Percentiles rank a stretch among this genome's conserved stretches.
These are phyloP conservation scores for Pelargonium cotyledonis DNA, from an alignment of 441 rosid genomes.

Conservation along the genomic window DNA sequence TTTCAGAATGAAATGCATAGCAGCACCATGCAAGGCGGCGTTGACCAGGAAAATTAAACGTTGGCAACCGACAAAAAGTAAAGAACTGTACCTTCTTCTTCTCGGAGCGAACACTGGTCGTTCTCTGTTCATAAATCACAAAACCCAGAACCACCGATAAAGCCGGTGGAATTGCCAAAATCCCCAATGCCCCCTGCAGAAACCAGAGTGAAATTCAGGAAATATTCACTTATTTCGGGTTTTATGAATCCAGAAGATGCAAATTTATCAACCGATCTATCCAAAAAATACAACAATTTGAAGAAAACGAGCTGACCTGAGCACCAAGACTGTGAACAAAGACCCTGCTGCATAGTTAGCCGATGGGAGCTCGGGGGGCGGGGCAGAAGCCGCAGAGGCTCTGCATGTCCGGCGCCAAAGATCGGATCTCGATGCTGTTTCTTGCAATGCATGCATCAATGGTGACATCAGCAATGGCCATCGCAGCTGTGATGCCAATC, in stretches of 20 bases:
- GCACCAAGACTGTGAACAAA: conserved; percentile 64
- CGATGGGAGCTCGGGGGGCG: conserved; percentile 64
- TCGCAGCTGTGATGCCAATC: conserved; percentile 51
- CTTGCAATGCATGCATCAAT: conserved; percentile 82
- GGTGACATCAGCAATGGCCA: conserved; percentile 78
- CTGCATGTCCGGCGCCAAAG: conserved; percentile 76
- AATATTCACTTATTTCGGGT: not conserved
- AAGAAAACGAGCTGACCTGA: conserved; percentile 35
- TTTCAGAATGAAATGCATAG: too few relatives aligned
- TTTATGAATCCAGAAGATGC: too few relatives aligned
- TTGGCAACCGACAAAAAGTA: not conserved
- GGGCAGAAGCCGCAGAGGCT: conserved; percentile 73
- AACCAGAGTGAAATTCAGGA: not conserved
- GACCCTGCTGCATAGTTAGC: conserved; percentile 47
- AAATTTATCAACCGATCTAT: too few relatives aligned
- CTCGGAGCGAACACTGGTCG: conserved; percentile 26
- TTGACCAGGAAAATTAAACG: not conserved
- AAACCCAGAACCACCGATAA: conserved; percentile 50
- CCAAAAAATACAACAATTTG: too few relatives aligned
- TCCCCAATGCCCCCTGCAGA: conserved; percentile 49
- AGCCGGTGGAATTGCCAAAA: conserved; percentile 57
- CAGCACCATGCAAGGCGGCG: too few relatives aligned
- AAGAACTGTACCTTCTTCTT: conserved; percentile 39
- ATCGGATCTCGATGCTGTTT: conserved; percentile 49
- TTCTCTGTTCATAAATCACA: conserved; percentile 52